Evolutionary conservation across 2,329 filamentous ascomycete genomes (phyloP), one percentile per base, ranked within the genome.

Genomic region (Cladosporium phlei): DNA sequence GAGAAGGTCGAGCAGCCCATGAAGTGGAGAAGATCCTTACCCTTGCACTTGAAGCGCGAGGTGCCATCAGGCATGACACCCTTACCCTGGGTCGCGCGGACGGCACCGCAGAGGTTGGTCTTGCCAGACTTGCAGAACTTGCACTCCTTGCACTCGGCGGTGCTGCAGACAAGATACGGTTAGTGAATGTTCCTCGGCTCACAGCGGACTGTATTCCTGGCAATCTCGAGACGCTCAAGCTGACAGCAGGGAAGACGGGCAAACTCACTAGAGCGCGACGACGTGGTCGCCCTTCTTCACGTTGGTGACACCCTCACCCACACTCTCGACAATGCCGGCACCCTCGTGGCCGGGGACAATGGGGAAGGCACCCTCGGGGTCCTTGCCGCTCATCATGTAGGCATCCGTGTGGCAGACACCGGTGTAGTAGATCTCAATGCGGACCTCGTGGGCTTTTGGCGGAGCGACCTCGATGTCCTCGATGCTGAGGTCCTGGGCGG

Each of bases 111-210:
- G 49, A 97, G 85, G 74, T 97, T 95, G 63, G 91, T 97, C 83
- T 98, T 98, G 74, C 91, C 93, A 32, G 91, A 97, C 72, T 88
- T 93, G 85, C 93, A 98, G 80, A 97, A 97, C 77, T 97, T 97
- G 83, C 93, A 98, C 71, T 97, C 91, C 59, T 81, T 78, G 76
- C 93, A 97, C 75, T 97, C 91, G 56, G 93, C 93, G 37, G 90
- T 97, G 77, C 89, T 95, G 63, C 11, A 21, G 14, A 4, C 16
- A 38, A 38, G n/a, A 16, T 24, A 33, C 8, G 11, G 35, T 38
- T n/a, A 38, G 35, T 22, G 4, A 38, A 17, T 38, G 22, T 27
- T 14, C 35, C 14, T 11, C 24, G 38, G 37, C 21, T 32, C 19
- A 11, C 34, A 61, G 59, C 61, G 61, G 61, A 58, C 57, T 60